Base-by-base conservation (phyloP, 805 yeast genomes). In the Cyberlindnera mississippiensis region DNA sequence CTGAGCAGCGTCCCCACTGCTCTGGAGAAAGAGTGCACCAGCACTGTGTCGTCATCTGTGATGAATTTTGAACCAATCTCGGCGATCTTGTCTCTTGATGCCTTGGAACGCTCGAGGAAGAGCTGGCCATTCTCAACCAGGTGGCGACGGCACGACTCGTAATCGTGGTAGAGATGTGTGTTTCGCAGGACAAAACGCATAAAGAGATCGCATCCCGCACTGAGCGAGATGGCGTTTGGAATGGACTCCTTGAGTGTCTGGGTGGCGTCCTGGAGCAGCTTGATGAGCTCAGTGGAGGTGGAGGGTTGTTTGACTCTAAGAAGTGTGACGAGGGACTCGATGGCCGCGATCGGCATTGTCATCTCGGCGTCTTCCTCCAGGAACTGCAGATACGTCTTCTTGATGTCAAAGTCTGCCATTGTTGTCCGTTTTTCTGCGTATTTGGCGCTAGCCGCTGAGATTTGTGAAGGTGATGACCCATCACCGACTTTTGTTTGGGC, bases 281-380 rank as follows among this genome's bases (percentile, higher is more conserved):
- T 85, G 56, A 90, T 90, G 58, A 93, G 75, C 61, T 93, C 99
- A 2, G 96, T 86, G 2, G 96, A 88, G 0, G 99, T 93, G 9
- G 88, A 75, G 7, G 99, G 97, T 60, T 88, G 89, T 53, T 88
- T 82, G 37, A 82, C 78, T 49, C 82, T 75, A 22, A 91, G 66
- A 65, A 93, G 75, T 8, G 93, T 85, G 20, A 93, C 96, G 34
- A 93, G 70, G 11, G 96, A 80, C 68, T 93, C 98, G 57, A 93
- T 93, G 28, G 99, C 99, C 33, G 99, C 99, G 27, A 93, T 87
- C 1, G 99, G 99, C 97, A 90, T 93, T 6, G 99, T 90, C 80
- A 93, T 86, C 43, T 93, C 98, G n/a, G 86, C 73, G 65, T 93
- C 97, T 38, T 89, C 96, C 52, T 76, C 78, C 48, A 93, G 71